Evolutionary conservation across 176 grass and related monocot species (phyloP), one percentile per base, ranked within the genome.

Genomic region (Aegilops tauschii): DNA sequence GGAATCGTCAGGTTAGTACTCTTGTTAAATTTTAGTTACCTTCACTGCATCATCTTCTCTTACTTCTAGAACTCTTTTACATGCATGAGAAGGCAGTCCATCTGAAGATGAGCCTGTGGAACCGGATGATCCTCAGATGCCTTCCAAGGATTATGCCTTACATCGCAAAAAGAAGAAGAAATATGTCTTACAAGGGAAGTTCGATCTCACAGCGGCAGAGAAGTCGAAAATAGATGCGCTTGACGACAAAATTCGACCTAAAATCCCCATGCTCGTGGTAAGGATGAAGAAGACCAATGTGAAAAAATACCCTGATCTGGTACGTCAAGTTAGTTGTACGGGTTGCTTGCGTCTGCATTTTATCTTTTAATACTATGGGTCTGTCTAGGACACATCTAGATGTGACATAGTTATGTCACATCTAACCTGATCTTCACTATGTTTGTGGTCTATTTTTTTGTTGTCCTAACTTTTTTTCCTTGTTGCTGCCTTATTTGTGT

Each of bases 261-360:
- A 14, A 28, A 74, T 74, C 71, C 71, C 71, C 7, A 1, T 74
- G n/a, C 71, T 74, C 17, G 71, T 47, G 5, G 71, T 74, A 16
- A 74, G 25, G 23, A 74, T 74, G 71, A 74, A 74, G n/a, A 74
- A 74, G 40, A 74, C 71, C 39, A 74, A 74, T 47, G 71, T 74
- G 40, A 45, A 74, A 45, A 23, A 27, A 74, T 8, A 74, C 12
- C 21, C 71, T 27, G 68, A 71, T 39, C 71, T 74, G 71, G 71
- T 74, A 74, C 3, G 21, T 74, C 25, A 44, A 74, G 39, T 74
- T 74, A 8, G 39, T 74, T 74, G 12, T 47, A 29, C 44, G 40
- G 12, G 25, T 28, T 74, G n/a, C n/a, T 74, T 28, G 23, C 40
- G 12, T 23, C 40, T 45, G n/a, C 40, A 1, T 47, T 47, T 74